Percentiles rank a stretch among this genome's conserved stretches.
phyloP scores from a whole-genome alignment of 768 basidiomycete genomes.

The Lactarius sp. region DNA sequence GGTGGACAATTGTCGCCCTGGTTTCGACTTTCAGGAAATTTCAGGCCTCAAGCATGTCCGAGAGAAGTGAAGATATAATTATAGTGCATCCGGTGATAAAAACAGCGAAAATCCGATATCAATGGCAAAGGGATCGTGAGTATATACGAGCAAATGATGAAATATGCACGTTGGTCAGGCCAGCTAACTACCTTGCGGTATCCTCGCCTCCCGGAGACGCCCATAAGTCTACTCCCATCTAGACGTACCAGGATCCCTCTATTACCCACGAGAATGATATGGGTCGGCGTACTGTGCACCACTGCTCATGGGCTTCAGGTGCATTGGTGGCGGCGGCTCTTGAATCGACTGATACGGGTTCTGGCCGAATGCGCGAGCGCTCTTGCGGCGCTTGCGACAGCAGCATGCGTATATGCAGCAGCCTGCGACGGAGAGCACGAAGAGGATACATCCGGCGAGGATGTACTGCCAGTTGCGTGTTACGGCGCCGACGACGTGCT shows the following conservation, averaged over 20 bases:
- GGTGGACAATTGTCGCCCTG: no score
- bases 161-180: background rate
- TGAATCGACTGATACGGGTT: slow-evolving; percentile 31
- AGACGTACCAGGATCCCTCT: background rate
- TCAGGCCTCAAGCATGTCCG: background rate
- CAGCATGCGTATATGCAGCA: slow-evolving; percentile 60
- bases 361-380: slow-evolving; percentile 29
- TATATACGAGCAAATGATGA: background rate
- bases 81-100: background rate
- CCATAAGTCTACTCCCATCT: background rate
- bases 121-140: background rate
- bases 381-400: slow-evolving; percentile 27
- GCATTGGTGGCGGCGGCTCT: slow-evolving; percentile 32
- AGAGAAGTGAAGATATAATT: background rate
- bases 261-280: background rate
- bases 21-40: no score
- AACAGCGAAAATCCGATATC: background rate
- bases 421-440: slow-evolving; percentile 43
- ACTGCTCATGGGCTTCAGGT: slow-evolving; percentile 28
- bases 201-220: background rate
- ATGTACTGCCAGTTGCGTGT: slow-evolving; percentile 74
- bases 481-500: slow-evolving; percentile 55
- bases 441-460: slow-evolving; percentile 51
- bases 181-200: background rate
- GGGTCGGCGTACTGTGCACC: slow-evolving; percentile 10